phyloP scores from a whole-genome alignment of 805 yeast species.

The Yarrowia keelungensis region DNA sequence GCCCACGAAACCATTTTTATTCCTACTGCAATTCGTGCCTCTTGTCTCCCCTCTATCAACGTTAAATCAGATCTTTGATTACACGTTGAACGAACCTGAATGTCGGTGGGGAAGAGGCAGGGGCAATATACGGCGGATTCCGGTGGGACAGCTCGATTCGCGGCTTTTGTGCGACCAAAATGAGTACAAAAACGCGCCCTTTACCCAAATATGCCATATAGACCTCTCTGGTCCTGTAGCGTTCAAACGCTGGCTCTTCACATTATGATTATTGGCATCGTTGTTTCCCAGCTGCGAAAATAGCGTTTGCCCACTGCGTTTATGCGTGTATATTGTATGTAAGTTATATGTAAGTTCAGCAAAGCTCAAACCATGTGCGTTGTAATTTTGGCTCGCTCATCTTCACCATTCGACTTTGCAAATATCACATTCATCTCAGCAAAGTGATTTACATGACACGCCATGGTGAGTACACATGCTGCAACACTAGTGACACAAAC shows the following conservation, averaged over 20 bases:
- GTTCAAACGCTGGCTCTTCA: not conserved
- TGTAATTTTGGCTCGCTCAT: constrained; percentile 31
- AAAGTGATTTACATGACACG: constrained; percentile 20
- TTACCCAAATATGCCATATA: not conserved
- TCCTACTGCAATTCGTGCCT: not conserved
- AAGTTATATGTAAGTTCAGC: constrained; percentile 35
- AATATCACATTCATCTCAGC: too few relatives aligned
- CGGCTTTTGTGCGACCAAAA: not conserved
- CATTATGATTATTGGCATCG: constrained; percentile 26
- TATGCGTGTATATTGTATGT: constrained; percentile 33
- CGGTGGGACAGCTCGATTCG: too few relatives aligned
- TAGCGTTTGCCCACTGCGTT: constrained; percentile 1
- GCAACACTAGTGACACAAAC: not conserved
- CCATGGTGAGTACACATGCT: constrained; percentile 29
- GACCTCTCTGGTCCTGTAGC: not conserved
- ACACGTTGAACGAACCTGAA: too few relatives aligned
- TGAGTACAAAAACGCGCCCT: constrained; percentile 21
- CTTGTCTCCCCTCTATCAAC: not conserved
- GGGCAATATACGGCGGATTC: too few relatives aligned
- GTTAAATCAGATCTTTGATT: too few relatives aligned
- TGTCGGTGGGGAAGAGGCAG: too few relatives aligned
- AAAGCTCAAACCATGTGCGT: constrained; percentile 33
- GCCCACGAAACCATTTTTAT: not conserved
- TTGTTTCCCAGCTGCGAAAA: not conserved
- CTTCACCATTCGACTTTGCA: constrained; percentile 2